Conservation (phyloP, 805 yeast genomes). For the Myxozyma sirexii region DNA sequence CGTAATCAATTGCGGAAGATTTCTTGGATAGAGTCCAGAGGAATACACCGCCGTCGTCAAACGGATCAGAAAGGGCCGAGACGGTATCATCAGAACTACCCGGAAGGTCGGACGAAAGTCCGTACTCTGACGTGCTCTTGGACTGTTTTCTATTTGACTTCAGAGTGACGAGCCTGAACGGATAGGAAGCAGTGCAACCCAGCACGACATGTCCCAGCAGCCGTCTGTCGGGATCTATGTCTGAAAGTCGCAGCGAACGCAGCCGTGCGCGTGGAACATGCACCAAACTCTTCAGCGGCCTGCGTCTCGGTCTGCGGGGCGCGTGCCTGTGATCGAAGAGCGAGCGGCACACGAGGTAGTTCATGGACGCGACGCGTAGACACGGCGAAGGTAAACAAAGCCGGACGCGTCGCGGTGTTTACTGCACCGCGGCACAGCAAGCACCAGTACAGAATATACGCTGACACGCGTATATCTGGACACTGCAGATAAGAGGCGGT, state of each 20-base stretch:
- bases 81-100: constrained; percentile 4
- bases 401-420: not conserved
- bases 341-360: constrained; percentile 10
- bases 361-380: not conserved
- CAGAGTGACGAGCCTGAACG: constrained; percentile 17
- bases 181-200: constrained; percentile 20
- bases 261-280: constrained; percentile 8
- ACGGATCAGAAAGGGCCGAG: not conserved
- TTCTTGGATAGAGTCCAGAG: constrained; percentile 14
- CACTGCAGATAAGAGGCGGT: not conserved
- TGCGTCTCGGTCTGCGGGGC: not conserved
- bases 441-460: not conserved
- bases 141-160: not conserved
- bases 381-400: not conserved
- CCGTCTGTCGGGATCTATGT: constrained; percentile 13
- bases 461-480: not conserved
- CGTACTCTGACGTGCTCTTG: not conserved
- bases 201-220: constrained; percentile 20
- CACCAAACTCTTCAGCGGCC: not conserved
- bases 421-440: too few species aligned
- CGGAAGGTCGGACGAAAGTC: not conserved
- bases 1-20: not conserved
- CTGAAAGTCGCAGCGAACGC: not conserved
- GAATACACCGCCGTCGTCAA: constrained; percentile 12
- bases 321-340: constrained; percentile 7